Conservation (phyloP, 1,284 basidiomycete species). For the Sanghuangporus baumii region DNA sequence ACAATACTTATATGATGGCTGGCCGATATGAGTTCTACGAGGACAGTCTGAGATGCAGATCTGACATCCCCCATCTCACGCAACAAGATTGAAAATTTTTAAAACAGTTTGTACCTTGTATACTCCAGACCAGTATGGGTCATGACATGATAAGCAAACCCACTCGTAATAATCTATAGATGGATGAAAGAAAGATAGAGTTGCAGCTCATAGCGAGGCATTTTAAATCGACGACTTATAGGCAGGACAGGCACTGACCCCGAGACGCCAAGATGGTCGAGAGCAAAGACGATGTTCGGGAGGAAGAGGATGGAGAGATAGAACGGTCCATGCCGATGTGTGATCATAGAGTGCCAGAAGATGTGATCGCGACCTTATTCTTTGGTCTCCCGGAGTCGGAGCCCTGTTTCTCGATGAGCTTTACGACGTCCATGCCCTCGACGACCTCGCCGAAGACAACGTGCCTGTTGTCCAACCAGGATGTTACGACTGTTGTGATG, state of each 20-base stretch:
- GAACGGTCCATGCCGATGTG: not conserved
- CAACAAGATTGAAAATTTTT: no score
- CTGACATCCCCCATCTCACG: no score
- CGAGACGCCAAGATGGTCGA: not conserved
- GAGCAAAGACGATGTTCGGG: not conserved
- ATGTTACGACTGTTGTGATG: conserved; percentile 65
- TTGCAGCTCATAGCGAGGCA: no score
- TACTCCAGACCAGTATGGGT: no score
- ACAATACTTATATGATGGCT: not conserved
- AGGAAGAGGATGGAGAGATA: conserved; percentile 20
- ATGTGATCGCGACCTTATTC: conserved; percentile 43
- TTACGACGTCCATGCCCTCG: conserved; percentile 58
- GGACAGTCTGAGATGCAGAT: no score
- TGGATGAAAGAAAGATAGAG: no score
- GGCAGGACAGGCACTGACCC: no score
- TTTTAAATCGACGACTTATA: no score
- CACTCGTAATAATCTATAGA: no score
- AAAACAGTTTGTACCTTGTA: no score
- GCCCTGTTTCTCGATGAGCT: conserved; percentile 57
- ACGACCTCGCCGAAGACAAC: conserved; percentile 79
- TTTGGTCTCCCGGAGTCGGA: conserved; percentile 42
- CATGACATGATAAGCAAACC: no score
- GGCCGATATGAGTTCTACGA: no score
- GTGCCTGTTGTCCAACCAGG: conserved; percentile 74
- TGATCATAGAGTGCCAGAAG: conserved; percentile 35